Conservation (phyloP, 768 basidiomycete genomes). For the Leccinum pellstonianum region DNA sequence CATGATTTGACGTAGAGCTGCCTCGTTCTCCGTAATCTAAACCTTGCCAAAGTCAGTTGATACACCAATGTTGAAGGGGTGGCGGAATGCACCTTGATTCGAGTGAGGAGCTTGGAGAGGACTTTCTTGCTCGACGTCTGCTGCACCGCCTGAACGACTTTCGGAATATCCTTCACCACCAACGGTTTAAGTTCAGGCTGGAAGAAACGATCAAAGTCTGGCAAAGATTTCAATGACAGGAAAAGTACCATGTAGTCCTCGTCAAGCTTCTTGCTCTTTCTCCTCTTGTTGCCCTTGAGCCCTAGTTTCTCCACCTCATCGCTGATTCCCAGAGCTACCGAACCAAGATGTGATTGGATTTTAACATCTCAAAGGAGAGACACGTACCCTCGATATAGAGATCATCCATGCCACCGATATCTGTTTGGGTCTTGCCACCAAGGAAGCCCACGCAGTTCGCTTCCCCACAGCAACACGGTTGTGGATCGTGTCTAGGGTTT, state of each 20-base stretch:
- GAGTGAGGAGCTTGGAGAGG: conserved; percentile 75
- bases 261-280: conserved; percentile 88
- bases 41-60: not conserved
- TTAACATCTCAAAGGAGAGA: not conserved
- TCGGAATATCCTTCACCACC: conserved; percentile 77
- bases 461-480: conserved; percentile 93
- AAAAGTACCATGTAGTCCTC: conserved; percentile 82
- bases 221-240: not conserved
- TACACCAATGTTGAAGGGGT: not conserved
- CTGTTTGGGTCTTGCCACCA: conserved; percentile 98
- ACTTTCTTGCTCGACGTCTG: conserved; percentile 85
- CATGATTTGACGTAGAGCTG: conserved; percentile 80
- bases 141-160: conserved; percentile 86
- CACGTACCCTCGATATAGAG: conserved; percentile 82
- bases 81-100: conserved; percentile 64
- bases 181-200: conserved; percentile 81
- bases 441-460: conserved; percentile 93
- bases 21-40: conserved; percentile 82
- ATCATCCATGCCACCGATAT: conserved; percentile 92
- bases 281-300: conserved; percentile 86
- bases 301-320: conserved; percentile 84
- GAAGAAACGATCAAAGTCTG: conserved; percentile 3
- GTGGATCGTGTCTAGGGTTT: conserved; percentile 78
- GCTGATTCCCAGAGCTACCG: conserved; percentile 83
- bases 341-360: not conserved